These are phyloP conservation scores for Arabis alpina DNA, from an alignment of 345 rosid genomes.

Conservation along the genomic window DNA sequence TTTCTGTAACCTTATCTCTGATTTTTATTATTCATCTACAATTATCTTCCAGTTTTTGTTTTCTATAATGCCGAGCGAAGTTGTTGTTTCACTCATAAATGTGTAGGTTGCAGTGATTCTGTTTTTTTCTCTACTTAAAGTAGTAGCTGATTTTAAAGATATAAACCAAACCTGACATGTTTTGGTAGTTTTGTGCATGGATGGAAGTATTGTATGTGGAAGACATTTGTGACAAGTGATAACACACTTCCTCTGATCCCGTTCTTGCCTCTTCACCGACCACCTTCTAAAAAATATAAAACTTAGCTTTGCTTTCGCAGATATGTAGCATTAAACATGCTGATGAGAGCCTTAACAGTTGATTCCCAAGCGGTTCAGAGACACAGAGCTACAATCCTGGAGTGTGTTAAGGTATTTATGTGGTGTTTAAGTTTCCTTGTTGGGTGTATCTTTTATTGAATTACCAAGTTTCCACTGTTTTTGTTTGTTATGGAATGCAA, in stretches of 20 bases:
- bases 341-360: conserved; percentile 88
- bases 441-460: conserved; percentile 17
- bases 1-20: conserved; percentile 18
- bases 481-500: conserved; percentile 15
- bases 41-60: conserved; percentile 15
- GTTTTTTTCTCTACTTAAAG: conserved; percentile 4
- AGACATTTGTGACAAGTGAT: conserved; percentile 17
- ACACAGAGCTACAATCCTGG: conserved; percentile 91
- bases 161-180: conserved; percentile 20
- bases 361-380: conserved; percentile 97
- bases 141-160: conserved; percentile 19
- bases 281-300: conserved; percentile 17
- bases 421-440: conserved; percentile 34
- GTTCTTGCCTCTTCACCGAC: conserved; percentile 32
- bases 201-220: conserved; percentile 22
- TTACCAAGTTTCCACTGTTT: conserved; percentile 10
- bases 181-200: conserved; percentile 17
- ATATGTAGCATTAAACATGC: conserved; percentile 93
- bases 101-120: conserved; percentile 7
- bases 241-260: conserved; percentile 17
- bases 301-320: conserved; percentile 50
- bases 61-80: neutral
- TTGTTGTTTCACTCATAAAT: conserved; percentile 14
- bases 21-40: conserved; percentile 12
- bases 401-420: conserved; percentile 89